phyloP scores from a whole-genome alignment of 306 rosid genomes.

The Arachis stenosperma region DNA sequence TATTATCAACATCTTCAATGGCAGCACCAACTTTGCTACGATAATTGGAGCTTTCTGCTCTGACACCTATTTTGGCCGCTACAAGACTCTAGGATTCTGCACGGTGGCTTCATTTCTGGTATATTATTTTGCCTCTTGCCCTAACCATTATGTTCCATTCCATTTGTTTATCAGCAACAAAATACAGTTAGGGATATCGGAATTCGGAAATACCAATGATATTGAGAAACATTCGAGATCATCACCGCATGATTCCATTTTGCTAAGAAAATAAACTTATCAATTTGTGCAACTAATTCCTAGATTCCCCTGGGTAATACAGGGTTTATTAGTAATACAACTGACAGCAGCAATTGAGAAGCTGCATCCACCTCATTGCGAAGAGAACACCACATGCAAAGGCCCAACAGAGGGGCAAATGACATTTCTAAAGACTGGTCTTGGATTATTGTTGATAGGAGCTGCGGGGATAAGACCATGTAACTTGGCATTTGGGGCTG shows the following conservation, averaged over 20 bases:
- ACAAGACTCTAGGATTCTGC: slow-evolving; percentile 64
- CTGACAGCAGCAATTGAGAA: slow-evolving; percentile 74
- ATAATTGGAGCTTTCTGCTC: slow-evolving; percentile 70
- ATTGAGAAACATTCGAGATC: slow-evolving; percentile 12
- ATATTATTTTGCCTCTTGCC: slow-evolving; percentile 30
- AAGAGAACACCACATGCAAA: slow-evolving; percentile 47
- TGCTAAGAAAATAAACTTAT: slow-evolving; percentile 8
- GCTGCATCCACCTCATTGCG: slow-evolving; percentile 72
- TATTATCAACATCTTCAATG: slow-evolving; percentile 61
- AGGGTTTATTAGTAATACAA: slow-evolving; percentile 83
- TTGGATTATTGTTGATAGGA: slow-evolving; percentile 62
- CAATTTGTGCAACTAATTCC: slow-evolving; percentile 33
- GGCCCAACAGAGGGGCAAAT: slow-evolving; percentile 72
- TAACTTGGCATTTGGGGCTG: slow-evolving; percentile 86
- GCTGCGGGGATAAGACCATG: slow-evolving; percentile 85
- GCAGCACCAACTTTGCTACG: slow-evolving; percentile 73
- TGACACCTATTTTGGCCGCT: slow-evolving; percentile 74
- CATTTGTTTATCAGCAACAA: slow-evolving; percentile 20
- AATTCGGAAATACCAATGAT: slow-evolving; percentile 16
- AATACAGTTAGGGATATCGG: slow-evolving; percentile 18
- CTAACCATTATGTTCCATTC: slow-evolving; percentile 8
- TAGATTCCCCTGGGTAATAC: slow-evolving; percentile 31
- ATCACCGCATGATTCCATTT: slow-evolving; percentile 18
- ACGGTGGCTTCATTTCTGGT: slow-evolving; percentile 67
- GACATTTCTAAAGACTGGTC: slow-evolving; percentile 60